Base-by-base conservation (phyloP, 805 yeast species). In the Candida mattraensis region DNA sequence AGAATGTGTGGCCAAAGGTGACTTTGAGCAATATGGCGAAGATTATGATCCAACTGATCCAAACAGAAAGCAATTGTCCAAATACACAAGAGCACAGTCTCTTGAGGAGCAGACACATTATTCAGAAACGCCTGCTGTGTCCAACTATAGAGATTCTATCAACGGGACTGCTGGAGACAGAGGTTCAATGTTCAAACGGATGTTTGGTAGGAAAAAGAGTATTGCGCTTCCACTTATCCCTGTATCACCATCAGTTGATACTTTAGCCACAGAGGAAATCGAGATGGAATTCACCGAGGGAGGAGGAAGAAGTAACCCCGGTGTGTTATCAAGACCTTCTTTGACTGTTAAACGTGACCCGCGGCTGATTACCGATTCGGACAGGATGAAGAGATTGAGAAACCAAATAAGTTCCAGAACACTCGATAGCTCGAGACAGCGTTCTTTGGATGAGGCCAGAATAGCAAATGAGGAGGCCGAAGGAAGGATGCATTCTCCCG, bases 1-100 rank as follows among this genome's bases (percentile, higher is more conserved):
- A 51, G 93, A 85, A 59, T 73, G 85, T 60, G 80, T 77, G 47
- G 60, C 60, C 17, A 66, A 71, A 36, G 93, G 93, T 30, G 83
- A 80, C 47, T 84, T 74, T 50, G 78, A 67, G 40, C 76, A 71
- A 23, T 83, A 79, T 54, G 88, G 88, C 8, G 62, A 56, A 8
- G 70, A 74, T 35, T 84, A 81, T 54, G 94, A 84, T 56, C 94
- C 94, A 28, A 83, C 94, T 3, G 89, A 83, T 59, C 87, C 89
- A 19, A 63, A 79, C 42, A 70, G 84, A 47, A 69, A 66, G 11
- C 70, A 70, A 42, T 64, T 82, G 19, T 66, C 77, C 25, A 64
- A 70, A 31, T 72, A 75, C 50, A 56, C 66, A 5, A 50, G 53
- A 15, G 59, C 56, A 5, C 59, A 57, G 25, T 48, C 60, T 5